Evolutionary conservation across 2,329 filamentous ascomycete genomes (phyloP).

Genomic region (Simplicillium aogashimaense): DNA sequence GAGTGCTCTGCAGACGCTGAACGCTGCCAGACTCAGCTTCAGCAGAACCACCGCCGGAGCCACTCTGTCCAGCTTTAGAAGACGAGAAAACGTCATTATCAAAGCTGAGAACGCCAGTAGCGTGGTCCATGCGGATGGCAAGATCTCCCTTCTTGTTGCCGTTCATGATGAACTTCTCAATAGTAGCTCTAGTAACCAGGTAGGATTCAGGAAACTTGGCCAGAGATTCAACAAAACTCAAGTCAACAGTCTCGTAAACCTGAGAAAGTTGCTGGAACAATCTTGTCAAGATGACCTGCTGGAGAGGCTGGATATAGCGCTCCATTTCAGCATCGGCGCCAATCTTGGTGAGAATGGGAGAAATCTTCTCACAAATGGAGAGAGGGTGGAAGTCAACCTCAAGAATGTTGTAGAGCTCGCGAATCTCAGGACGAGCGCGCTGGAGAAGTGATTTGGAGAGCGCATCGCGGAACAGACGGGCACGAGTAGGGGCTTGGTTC

Average conservation of each 20-base stretch:
- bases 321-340: conserved; percentile 92
- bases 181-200: conserved; percentile 79
- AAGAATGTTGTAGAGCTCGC: conserved; percentile 95
- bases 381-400: conserved; percentile 98
- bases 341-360: conserved; percentile 88
- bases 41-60: conserved; percentile 75
- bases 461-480: conserved; percentile 89
- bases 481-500: conserved; percentile 78
- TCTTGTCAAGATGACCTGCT: conserved; percentile 96
- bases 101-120: conserved; percentile 89
- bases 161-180: conserved; percentile 99
- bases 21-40: conserved; percentile 77
- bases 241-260: conserved; percentile 95
- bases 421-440: conserved; percentile 87
- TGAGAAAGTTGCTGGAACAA: conserved; percentile 98
- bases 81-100: conserved; percentile 98
- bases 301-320: conserved; percentile 88
- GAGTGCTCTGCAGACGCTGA: conserved; percentile 93
- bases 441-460: conserved; percentile 90
- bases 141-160: conserved; percentile 99
- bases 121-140: conserved; percentile 91
- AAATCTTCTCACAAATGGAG: conserved; percentile 98
- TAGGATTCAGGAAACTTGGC: conserved; percentile 95
- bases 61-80: conserved; percentile 80
- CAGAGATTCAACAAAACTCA: conserved; percentile 85